Evolutionary conservation across 192 early-diverging fungal genomes (phyloP), one percentile per base, ranked within the genome.

Genomic region (Entomortierella parvispora): DNA sequence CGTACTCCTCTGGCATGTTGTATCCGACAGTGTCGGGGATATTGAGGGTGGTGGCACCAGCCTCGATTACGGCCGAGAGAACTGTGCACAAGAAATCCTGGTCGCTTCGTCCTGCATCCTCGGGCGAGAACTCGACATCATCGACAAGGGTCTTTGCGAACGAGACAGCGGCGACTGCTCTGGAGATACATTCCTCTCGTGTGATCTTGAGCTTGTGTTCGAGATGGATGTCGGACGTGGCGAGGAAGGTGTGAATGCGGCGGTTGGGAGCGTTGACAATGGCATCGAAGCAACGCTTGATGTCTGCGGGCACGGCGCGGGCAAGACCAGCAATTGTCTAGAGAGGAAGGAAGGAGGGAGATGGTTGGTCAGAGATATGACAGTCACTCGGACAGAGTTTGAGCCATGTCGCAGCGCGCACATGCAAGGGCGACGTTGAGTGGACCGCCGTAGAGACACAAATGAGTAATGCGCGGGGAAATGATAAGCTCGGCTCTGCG

Each of bases 21-120:
- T 97, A 97, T 0, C 97, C 97, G 26, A 99, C 97, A 0, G 97
- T 99, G 71, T 99, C 97, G n/a, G 97, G 96, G 59, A 99, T 97
- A 79, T 99, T 99, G 53, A 99, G 80, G 7, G 96, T 99, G 2
- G 93, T 94, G 15, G 95, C 97, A 40, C 97, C 97, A 12, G 96
- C 96, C 63, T 87, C 85, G 62, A 96, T 93, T 34, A 97, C 94
- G 40, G 87, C 87, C 4, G 82, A 87, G 23, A 99, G 81, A 14
- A 97, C 92, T 65, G 88, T 65, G 81, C 91, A 93, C 76, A 99
- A 75, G 68, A 99, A 99, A 26, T 89, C 93, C n/a, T 78, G 87
- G 71, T 99, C 96, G 55, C 89, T 90, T 31, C 97, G 86, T 37
- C 95, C 96, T 47, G 93, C 94, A 82, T 99, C 97, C 81, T 99